Evolutionary conservation across 1,139 yeast genomes (phyloP).

Genomic region (Lodderomyces orthopsilosis): DNA sequence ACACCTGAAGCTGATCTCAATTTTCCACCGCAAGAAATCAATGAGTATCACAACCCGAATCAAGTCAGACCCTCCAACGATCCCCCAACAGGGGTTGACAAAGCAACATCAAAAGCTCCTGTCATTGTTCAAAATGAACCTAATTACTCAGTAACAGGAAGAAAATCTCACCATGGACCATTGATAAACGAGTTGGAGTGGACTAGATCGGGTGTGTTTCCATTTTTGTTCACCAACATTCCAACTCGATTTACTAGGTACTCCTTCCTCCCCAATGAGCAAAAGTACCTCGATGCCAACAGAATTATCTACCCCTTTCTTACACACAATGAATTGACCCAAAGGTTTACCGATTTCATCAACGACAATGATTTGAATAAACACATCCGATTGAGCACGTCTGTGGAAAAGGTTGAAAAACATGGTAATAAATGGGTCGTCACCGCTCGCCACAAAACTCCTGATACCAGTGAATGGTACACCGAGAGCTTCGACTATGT

Average conservation of each 20-base stretch:
- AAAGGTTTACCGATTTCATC: slow-evolving; percentile 29
- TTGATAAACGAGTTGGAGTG: slow-evolving; percentile 28
- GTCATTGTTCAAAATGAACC: slow-evolving; percentile 12
- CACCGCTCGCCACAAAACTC: slow-evolving; percentile 27
- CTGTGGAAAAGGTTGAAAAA: slow-evolving; percentile 38
- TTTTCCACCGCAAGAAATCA: slow-evolving; percentile 28
- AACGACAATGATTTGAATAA: slow-evolving; percentile 26
- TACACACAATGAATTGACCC: slow-evolving; percentile 36
- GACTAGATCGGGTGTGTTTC: slow-evolving; percentile 42
- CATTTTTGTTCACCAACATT: slow-evolving; percentile 45
- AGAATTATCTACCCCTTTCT: slow-evolving; percentile 39
- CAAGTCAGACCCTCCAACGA: slow-evolving; percentile 22
- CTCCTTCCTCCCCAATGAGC: slow-evolving; percentile 34
- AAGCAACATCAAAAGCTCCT: slow-evolving; percentile 20
- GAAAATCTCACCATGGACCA: background rate
- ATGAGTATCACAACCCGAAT: slow-evolving; percentile 28
- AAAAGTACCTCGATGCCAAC: slow-evolving; percentile 23
- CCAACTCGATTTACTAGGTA: slow-evolving; percentile 44
- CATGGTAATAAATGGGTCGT: slow-evolving; percentile 42
- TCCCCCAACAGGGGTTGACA: slow-evolving; percentile 18
- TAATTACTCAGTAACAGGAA: background rate
- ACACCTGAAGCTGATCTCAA: slow-evolving; percentile 22
- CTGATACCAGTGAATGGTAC: slow-evolving; percentile 38
- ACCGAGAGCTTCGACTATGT: slow-evolving; percentile 47
- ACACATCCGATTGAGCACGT: slow-evolving; percentile 36